These are phyloP conservation scores for Ilex asprella DNA, from an alignment of 257 asterid genomes.

Conservation along the genomic window DNA sequence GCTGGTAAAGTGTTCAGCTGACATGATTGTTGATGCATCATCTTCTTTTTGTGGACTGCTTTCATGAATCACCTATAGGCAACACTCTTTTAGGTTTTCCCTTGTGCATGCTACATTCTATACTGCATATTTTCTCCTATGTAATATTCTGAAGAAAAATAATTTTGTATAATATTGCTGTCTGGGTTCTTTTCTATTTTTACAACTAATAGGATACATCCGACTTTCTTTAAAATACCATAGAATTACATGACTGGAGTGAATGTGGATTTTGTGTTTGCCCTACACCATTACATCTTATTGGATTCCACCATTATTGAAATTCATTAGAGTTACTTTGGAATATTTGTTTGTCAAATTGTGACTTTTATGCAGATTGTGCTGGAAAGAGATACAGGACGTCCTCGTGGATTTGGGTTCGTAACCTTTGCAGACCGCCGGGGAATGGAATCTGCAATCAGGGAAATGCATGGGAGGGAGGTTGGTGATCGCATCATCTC, in stretches of 20 bases:
- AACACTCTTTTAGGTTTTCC: too few species aligned
- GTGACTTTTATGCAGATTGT: slow-evolving; percentile 42
- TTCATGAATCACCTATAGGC: too few species aligned
- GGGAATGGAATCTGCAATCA: slow-evolving; percentile 91
- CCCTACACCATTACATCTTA: neutral
- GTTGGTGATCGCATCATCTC: slow-evolving; percentile 82
- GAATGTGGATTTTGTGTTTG: neutral
- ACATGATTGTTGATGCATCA: too few species aligned
- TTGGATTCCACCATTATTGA: too few species aligned
- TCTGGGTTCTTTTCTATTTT: neutral
- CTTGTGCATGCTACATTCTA: too few species aligned
- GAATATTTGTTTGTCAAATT: neutral
- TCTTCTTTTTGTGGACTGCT: too few species aligned
- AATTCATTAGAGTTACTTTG: neutral
- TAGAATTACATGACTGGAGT: neutral
- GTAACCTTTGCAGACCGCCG: slow-evolving; percentile 87
- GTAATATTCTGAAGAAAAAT: too few species aligned
- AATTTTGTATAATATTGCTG: too few species aligned
- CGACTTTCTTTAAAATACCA: neutral
- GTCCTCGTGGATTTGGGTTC: slow-evolving; percentile 99
- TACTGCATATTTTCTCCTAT: too few species aligned
- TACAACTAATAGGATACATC: neutral
- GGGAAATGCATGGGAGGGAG: slow-evolving; percentile 93
- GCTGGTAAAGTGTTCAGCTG: too few species aligned
- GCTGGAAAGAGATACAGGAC: slow-evolving; percentile 96